These are phyloP conservation scores for Aureobasidium leucospermi DNA, from an alignment of 2,329 filamentous ascomycete species.

Conservation along the genomic window DNA sequence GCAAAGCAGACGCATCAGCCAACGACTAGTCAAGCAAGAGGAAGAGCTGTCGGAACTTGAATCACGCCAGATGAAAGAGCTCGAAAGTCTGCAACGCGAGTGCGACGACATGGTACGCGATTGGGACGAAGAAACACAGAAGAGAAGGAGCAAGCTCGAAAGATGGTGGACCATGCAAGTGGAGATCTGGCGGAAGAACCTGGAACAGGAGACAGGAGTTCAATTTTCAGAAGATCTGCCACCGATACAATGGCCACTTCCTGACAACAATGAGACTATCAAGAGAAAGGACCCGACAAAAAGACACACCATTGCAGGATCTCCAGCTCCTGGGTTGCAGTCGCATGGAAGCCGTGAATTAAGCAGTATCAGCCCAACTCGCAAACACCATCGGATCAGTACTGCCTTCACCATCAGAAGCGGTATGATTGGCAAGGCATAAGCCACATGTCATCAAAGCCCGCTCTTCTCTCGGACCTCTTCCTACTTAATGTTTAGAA, in stretches of 20 bases:
- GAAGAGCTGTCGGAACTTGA: slow-evolving; percentile 32
- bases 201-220: slow-evolving; percentile 1
- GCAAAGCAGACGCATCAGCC: slow-evolving; percentile 34
- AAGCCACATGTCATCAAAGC: neutral
- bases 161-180: slow-evolving; percentile 16
- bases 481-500: neutral
- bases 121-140: slow-evolving; percentile 8
- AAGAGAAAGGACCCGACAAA: neutral
- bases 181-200: slow-evolving; percentile 16
- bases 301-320: neutral
- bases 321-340: neutral
- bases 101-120: slow-evolving; percentile 1
- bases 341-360: neutral
- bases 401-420: slow-evolving; percentile 8
- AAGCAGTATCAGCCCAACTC: neutral
- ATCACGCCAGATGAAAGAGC: slow-evolving; percentile 26
- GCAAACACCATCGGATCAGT: slow-evolving; percentile 10
- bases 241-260: neutral
- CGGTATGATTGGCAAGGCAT: slow-evolving; percentile 3
- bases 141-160: slow-evolving; percentile 6
- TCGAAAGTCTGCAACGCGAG: slow-evolving; percentile 13
- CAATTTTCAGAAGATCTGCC: neutral
- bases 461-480: neutral
- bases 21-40: slow-evolving; percentile 32
- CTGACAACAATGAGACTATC: neutral